Evolutionary conservation across 2,329 filamentous ascomycete genomes (phyloP).

Genomic region (Colletotrichum endophyticum): DNA sequence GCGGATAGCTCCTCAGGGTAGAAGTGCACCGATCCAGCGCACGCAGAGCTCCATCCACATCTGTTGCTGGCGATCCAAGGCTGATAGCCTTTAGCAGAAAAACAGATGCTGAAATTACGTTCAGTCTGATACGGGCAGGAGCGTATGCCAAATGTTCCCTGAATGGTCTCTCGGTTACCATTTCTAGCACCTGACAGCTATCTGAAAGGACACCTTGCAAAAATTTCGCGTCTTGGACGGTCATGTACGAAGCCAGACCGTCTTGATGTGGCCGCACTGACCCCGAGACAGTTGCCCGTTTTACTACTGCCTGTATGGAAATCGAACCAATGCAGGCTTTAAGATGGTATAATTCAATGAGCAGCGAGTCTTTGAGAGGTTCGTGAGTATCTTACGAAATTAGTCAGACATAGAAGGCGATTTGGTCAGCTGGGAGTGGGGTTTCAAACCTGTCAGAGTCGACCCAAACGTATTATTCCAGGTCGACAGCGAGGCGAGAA

Average conservation of each 20-base stretch:
- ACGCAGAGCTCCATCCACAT: slow-evolving; percentile 16
- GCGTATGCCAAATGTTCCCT: slow-evolving; percentile 19
- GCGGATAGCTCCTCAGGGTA: slow-evolving; percentile 10
- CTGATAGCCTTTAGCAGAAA: slow-evolving; percentile 27
- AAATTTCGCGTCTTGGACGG: slow-evolving; percentile 20
- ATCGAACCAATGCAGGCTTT: slow-evolving; percentile 25
- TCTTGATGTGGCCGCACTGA: slow-evolving; percentile 14
- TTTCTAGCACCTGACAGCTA: slow-evolving; percentile 19
- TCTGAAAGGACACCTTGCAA: slow-evolving; percentile 24
- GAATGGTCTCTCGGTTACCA: slow-evolving; percentile 21
- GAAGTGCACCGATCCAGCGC: slow-evolving; percentile 22
- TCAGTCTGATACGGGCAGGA: slow-evolving; percentile 21
- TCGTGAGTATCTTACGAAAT: background rate
- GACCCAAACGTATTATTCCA: slow-evolving; percentile 19
- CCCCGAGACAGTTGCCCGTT: slow-evolving; percentile 14
- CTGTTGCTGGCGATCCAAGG: slow-evolving; percentile 16
- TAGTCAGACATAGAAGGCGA: background rate
- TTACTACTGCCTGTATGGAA: slow-evolving; percentile 25
- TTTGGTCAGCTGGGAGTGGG: background rate
- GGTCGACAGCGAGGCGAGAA: slow-evolving; percentile 9
- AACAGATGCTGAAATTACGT: slow-evolving; percentile 25
- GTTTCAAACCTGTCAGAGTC: background rate
- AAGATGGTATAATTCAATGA: slow-evolving; percentile 24
- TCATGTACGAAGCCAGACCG: slow-evolving; percentile 19
- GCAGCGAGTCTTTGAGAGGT: slow-evolving; percentile 11